Evolutionary conservation across 2,329 filamentous ascomycete species (phyloP), one percentile per base, ranked within the genome.

Genomic region (Periconia macrospinosa): DNA sequence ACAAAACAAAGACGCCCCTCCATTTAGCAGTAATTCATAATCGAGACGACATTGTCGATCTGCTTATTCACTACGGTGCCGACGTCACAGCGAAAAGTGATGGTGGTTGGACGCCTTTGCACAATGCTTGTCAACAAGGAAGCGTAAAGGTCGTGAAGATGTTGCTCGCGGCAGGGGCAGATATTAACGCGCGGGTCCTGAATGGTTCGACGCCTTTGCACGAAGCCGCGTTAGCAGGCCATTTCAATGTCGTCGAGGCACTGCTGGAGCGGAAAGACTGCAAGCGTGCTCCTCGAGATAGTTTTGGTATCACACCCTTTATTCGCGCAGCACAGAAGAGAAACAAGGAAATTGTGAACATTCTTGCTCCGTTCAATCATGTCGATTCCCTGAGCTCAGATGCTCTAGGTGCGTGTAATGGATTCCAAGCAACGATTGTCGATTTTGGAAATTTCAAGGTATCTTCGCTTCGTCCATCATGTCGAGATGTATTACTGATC

Each of bases 221-320:
- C 53, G 59, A 72, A 15, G 73, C 75, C 13, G 71, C 73, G 8
- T 61, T 68, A 41, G 62, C 59, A 23, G 75, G 74, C 3, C 66
- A 76, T 40, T 50, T 70, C 1, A 66, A 68, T 7, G 59, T 74
- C n/a, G 71, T 76, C 9, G 57, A 72, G n/a, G 63, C 62, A 44
- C 57, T 78, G 1, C 59, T 77, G 3, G 63, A 70, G 40, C 56
- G 69, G 11, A 68, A 64, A 17, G 71, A 71, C 10, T 65, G 74
- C 42, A 75, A 73, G 37, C 63, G 74, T 17, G 59, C 68, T 7
- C 67, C 70, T 1, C 74, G 75, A 56, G 78, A 81, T 53, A 68
- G 68, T 2, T 78, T 76, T 47, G 76, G 78, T 13, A 75, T 74
- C 30, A 78, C 76, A 1, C 75, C 76, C 0, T 72, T 79, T 20